A percentile compares a stretch with the other conserved stretches of the same genome.
Conservation (phyloP, 306 rosid species). For the Trichosanthes truncata region DNA sequence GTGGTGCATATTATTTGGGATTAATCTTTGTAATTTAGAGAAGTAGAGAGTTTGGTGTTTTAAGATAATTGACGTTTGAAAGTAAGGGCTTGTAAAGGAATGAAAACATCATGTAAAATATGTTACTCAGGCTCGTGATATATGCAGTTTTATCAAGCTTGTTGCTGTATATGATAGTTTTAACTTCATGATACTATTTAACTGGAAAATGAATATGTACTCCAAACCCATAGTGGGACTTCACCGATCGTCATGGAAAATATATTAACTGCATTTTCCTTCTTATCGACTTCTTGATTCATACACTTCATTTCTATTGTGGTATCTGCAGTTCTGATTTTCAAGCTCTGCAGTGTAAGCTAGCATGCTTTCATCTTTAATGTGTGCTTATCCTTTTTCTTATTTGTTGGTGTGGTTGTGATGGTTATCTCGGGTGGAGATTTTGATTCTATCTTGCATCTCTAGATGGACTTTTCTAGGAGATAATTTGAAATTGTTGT, state of each 20-base stretch:
- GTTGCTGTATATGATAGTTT: neutral
- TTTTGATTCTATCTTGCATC: neutral
- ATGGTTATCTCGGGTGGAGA: neutral
- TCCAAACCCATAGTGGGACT: neutral
- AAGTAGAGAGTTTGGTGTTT: neutral
- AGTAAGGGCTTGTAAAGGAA: neutral
- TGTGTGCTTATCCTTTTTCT: neutral
- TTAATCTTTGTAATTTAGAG: neutral
- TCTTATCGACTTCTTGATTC: neutral
- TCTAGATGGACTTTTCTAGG: neutral
- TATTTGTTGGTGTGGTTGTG: neutral
- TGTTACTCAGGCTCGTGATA: neutral
- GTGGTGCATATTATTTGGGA: neutral
- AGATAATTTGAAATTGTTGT: neutral
- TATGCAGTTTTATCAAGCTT: neutral
- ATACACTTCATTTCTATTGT: neutral
- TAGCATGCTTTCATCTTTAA: neutral
- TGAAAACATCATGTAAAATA: neutral
- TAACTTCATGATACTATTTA: neutral
- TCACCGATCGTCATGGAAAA: neutral
- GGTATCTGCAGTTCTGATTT: neutral
- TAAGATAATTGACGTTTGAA: neutral
- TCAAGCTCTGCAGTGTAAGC: neutral
- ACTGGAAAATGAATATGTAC: neutral
- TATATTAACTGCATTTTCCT: neutral